Base-by-base conservation (phyloP, 768 basidiomycete species). In the Rickenella mellea region DNA sequence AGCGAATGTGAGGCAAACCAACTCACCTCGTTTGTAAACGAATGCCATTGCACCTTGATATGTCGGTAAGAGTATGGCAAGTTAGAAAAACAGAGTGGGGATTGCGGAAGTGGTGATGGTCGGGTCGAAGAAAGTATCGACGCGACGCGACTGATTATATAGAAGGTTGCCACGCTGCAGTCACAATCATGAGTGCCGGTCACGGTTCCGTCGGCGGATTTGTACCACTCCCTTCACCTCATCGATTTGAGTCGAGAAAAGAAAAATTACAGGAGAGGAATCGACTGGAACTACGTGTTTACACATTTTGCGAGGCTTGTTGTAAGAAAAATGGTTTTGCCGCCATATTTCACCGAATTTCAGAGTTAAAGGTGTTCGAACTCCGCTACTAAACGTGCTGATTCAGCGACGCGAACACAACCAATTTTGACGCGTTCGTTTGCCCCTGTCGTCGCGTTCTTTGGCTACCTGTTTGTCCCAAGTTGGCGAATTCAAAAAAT, bases 1-100 rank as follows among this genome's bases (percentile, higher is more conserved):
- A 45, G 15, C 19, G 30, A 32, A 25, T 36, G 44, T 35, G 15
- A 40, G 48, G 42, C 35, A 44, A 28, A 44, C 51, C 4, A 4
- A 54, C 73, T 51, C 33, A 75, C 74, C 76, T 69, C 74, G 66
- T 55, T 76, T 76, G 62, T 66, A 77, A 17, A 76, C 76, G 53
- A 60, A 74, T 9, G 70, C 64, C 70, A 72, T 74, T 39, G 24
- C 47, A 52, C 39, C 17, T 26, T 5, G 3, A 44, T 42, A 36
- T 40, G 17, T 42, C 20, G 40, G 33, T 19, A 41, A 27, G 12
- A 20, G 40, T 40, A 43, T 36, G 27, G 36, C 27, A 32, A 33
- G 41, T 15, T 28, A 33, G 30, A 42, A 41, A 36, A 39, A 45
- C 29, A 25, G 27, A 38, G 42, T 31, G 27, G 35, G 28, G 43